phyloP scores from a whole-genome alignment of 257 asterid genomes.

The Coffea canephora region DNA sequence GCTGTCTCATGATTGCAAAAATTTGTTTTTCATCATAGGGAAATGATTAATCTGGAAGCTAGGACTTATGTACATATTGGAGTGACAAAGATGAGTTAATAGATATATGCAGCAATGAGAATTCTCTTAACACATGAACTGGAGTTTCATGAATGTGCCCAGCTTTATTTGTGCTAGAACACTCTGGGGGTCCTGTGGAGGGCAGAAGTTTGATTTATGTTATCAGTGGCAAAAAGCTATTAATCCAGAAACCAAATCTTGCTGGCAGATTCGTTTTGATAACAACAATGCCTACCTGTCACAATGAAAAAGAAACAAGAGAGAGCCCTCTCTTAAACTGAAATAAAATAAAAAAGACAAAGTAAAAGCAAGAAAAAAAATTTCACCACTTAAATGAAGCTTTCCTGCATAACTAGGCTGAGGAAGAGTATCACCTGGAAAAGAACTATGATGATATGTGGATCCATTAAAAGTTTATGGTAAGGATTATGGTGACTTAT shows the following conservation, averaged over 20 bases:
- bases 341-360: no score
- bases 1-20: neutral
- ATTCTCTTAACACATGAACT: neutral
- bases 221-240: no score
- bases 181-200: neutral
- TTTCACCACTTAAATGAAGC: no score
- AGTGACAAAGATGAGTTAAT: neutral
- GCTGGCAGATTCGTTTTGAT: no score
- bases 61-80: neutral
- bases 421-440: neutral
- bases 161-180: neutral
- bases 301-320: no score
- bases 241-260: no score
- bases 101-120: neutral
- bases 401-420: neutral
- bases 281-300: no score
- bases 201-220: no score
- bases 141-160: neutral
- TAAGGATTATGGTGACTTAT: no score
- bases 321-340: no score
- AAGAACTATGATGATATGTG: neutral
- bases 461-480: neutral
- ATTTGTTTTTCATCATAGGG: neutral
- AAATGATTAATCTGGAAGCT: conserved; percentile 4
- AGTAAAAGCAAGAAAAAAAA: no score